Conservation (phyloP, 2,329 filamentous ascomycete species). For the Colletotrichum higginsianum region DNA sequence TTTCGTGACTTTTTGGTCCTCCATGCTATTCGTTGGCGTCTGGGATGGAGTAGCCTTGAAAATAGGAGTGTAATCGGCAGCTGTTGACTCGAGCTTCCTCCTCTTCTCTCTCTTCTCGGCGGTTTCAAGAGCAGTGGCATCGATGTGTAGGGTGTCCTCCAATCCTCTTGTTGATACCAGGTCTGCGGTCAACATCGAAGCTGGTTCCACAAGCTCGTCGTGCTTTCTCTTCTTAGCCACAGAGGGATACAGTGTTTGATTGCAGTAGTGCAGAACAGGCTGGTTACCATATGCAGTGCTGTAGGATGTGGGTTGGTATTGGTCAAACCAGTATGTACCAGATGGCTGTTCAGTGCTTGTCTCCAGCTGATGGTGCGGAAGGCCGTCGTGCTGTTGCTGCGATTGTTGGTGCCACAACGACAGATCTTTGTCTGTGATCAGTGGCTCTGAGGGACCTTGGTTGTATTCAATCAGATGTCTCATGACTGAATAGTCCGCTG, state of each 20-base stretch:
- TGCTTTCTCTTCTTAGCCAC: background rate
- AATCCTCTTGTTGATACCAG: background rate
- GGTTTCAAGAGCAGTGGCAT: background rate
- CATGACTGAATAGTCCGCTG: background rate
- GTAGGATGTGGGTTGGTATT: background rate
- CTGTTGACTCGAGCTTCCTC: background rate
- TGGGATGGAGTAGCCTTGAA: background rate
- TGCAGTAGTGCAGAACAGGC: conserved; percentile 21
- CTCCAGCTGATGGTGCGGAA: background rate
- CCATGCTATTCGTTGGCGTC: background rate
- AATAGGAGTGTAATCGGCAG: background rate
- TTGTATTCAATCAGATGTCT: background rate
- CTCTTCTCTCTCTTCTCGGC: background rate
- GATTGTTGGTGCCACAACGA: background rate
- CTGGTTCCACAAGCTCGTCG: background rate
- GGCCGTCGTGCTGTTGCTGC: background rate
- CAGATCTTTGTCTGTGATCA: too few species aligned
- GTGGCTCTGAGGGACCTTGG: too few species aligned
- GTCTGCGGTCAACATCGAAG: background rate
- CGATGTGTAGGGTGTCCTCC: too few species aligned
- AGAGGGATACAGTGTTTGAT: background rate
- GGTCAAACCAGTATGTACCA: conserved; percentile 7
- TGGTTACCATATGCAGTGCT: conserved; percentile 27
- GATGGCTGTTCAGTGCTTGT: background rate
- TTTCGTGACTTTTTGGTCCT: background rate